These are phyloP conservation scores for Daldinia childiae DNA, from an alignment of 495 filamentous ascomycete genomes.

Conservation along the genomic window DNA sequence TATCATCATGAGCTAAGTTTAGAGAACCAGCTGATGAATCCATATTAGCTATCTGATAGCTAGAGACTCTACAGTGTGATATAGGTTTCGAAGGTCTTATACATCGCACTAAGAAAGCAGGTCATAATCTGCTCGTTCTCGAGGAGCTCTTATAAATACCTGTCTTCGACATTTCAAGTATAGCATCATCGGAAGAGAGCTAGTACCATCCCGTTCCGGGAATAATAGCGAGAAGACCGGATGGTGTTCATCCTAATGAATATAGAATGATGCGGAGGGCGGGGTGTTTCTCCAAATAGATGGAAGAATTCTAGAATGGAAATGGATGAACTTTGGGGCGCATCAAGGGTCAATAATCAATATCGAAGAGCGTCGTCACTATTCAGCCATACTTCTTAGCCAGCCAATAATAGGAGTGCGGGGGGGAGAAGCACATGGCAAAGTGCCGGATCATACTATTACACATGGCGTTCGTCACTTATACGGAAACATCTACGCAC, in stretches of 20 bases:
- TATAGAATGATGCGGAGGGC: conserved; percentile 34
- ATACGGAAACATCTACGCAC: conserved; percentile 14
- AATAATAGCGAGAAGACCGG: conserved; percentile 23
- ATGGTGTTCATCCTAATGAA: conserved; percentile 40
- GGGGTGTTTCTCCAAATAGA: conserved; percentile 35
- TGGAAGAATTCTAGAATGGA: conserved; percentile 21
- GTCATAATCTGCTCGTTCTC: not conserved
- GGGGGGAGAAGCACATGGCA: conserved; percentile 27
- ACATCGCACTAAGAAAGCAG: not conserved
- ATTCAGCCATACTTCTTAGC: conserved; percentile 38
- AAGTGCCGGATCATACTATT: conserved; percentile 26
- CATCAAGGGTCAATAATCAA: conserved; percentile 12
- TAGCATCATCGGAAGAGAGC: conserved; percentile 25
- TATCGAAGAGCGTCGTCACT: conserved; percentile 12
- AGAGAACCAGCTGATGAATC: conserved; percentile 10
- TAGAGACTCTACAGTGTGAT: not conserved
- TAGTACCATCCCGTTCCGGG: conserved; percentile 11
- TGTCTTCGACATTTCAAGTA: conserved; percentile 6
- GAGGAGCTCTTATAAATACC: conserved; percentile 17
- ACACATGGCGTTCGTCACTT: conserved; percentile 12
- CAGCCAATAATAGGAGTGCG: conserved; percentile 29
- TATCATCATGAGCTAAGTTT: conserved; percentile 28
- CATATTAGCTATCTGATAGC: conserved; percentile 21
- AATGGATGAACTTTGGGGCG: conserved; percentile 12
- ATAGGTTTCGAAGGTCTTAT: not conserved